Base-by-base conservation (phyloP, 2,329 filamentous ascomycete genomes). In the Sordariomycetes sp. region DNA sequence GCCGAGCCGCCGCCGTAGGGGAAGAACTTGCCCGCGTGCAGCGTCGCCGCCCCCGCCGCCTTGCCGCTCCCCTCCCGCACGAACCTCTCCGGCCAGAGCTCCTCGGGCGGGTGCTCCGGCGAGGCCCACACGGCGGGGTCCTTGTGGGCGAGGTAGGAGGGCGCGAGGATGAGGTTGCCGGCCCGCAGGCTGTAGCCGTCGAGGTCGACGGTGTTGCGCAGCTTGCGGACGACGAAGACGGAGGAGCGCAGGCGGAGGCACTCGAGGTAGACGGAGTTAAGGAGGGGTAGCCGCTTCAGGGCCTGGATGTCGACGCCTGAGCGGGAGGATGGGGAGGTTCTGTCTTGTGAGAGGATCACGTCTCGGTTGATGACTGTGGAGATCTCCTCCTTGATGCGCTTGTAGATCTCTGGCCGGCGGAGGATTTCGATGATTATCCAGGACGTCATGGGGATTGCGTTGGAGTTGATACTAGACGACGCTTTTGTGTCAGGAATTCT, bases 1-100 rank as follows among this genome's bases (percentile, higher is more conserved):
- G 62, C 64, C 18, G 59, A 60, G 1, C 65, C 65, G 1, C 65
- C 65, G 18, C 65, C 65, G 11, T 65, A 66, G 5, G 65, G 65
- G 43, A 65, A 66, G 22, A 60, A 66, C 20, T 65, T 64, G 2
- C 63, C 62, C 6, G 62, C 54, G 20, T 61, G 54, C 51, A 62
- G 35, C 7, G 60, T 2, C 60, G 35, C 7, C 7, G 35, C 60
- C 28, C 46, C 28, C 14, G 52, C 56, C 16, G 34, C 40, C 6
- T 58, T 61, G 3, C 62, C 59, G 34, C 57, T 59, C 14, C 58
- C 48, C 22, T 53, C 58, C 50, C 62, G 61, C 14, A 65, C 58
- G 22, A 65, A 65, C 4, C 63, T 55, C 58, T 65, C 64, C 20
- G 64, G 61, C 64, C 63, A 65, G 4, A 65, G 65, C 24, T 64